Base-by-base conservation (phyloP, 2,329 filamentous ascomycete genomes). In the Macroventuria anomochaeta region DNA sequence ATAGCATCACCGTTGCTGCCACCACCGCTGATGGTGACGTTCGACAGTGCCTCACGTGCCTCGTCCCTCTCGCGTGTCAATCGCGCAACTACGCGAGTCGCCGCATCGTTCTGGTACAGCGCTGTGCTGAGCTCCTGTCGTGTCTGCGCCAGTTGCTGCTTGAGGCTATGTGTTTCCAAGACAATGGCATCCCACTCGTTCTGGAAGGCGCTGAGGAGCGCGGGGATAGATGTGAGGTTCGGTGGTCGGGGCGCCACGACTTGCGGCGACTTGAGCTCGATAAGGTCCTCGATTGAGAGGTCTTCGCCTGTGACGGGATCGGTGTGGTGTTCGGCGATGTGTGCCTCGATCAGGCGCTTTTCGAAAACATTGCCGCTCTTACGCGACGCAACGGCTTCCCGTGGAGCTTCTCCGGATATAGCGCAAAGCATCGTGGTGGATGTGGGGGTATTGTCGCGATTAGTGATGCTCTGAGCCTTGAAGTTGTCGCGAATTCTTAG, bases 141-240 rank as follows among this genome's bases (percentile, higher is more conserved):
- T 34, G 93, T 96, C 73, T 96, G 90, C 44, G 88, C 84, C 58
- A 99, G 81, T 72, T 96, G 91, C 75, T 97, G 90, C 77, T 90
- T 89, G 55, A 97, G 80, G 63, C 91, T 95, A 75, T 92, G 97
- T 43, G 91, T 90, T 78, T 99, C 95, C 29, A 97, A 81, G 11
- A 93, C 91, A 37, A 97, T 80, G 7, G 93, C 88, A 74, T 99
- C 95, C 95, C 95, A 99, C 81, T 99, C 95, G 75, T 96, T 96
- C 75, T 99, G 95, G 75, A 99, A 97, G 32, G 93, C 89, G 42
- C 91, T 89, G 50, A 99, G 88, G 50, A 99, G 85, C 15, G 95
- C 92, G 18, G 95, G 95, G 71, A 99, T 96, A 31, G 95, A 99
- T 48, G 95, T 97, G 68, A 97, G 86, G 28, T 91, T 93, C 26